Percentiles rank a stretch among this genome's conserved stretches.
Evolutionary conservation across 2,329 filamentous ascomycete species (phyloP).

Genomic region (Apiospora phragmitis): DNA sequence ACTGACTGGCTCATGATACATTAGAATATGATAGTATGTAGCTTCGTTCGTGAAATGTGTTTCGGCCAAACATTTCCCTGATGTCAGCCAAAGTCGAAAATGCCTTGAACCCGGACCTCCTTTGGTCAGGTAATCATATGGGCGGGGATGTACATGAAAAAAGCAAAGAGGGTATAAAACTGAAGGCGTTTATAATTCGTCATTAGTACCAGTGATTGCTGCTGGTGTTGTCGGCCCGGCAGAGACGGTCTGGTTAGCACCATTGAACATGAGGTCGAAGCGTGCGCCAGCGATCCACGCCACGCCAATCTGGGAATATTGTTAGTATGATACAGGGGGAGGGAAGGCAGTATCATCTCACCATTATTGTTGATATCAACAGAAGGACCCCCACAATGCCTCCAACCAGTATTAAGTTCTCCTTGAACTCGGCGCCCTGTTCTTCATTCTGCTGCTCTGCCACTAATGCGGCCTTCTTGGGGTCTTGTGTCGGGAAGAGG

Average conservation of each 20-base stretch:
- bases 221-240: background rate
- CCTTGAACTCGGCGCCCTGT: constrained; percentile 38
- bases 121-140: background rate
- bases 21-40: constrained; percentile 6
- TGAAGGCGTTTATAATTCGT: constrained; percentile 35
- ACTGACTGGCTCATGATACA: constrained; percentile 6
- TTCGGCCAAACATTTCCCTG: background rate
- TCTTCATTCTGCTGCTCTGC: constrained; percentile 35
- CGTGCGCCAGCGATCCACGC: constrained; percentile 82
- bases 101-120: background rate
- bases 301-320: constrained; percentile 60
- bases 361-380: constrained; percentile 76
- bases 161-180: constrained; percentile 2
- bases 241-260: background rate
- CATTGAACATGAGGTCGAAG: constrained; percentile 68
- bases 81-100: background rate
- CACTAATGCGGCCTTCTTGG: constrained; percentile 54
- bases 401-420: constrained; percentile 65
- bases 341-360: constrained; percentile 44
- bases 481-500: constrained; percentile 83
- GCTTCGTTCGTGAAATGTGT: constrained; percentile 3
- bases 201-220: constrained; percentile 30
- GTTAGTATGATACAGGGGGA: constrained; percentile 18
- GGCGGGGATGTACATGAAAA: constrained; percentile 4
- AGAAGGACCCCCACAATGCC: constrained; percentile 69